A percentile compares a stretch with the other conserved stretches of the same genome.
Conservation (phyloP, 1,284 basidiomycete genomes). For the Phellopilus nigrolimitatus region DNA sequence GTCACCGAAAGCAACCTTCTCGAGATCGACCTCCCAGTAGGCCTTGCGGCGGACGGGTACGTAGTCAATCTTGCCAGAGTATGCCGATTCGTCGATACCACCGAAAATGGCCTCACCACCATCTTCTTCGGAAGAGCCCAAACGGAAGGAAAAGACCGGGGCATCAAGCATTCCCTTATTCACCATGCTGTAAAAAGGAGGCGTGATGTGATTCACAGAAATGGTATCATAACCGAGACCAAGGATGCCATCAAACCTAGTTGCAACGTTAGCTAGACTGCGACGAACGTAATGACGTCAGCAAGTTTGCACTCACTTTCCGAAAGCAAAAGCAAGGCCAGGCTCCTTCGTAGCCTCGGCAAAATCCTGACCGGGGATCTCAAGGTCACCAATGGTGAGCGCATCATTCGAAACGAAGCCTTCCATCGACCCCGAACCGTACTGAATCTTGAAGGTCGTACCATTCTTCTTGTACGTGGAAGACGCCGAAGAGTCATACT, state of each 20-base stretch:
- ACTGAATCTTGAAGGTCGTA: constrained; percentile 87
- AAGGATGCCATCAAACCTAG: constrained; percentile 91
- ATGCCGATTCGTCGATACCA: constrained; percentile 80
- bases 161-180: constrained; percentile 78
- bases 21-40: constrained; percentile 97
- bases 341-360: constrained; percentile 97
- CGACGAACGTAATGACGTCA: not conserved
- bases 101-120: constrained; percentile 94
- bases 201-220: constrained; percentile 88
- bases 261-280: not conserved
- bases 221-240: constrained; percentile 97
- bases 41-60: constrained; percentile 94
- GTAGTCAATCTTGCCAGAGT: constrained; percentile 81
- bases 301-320: constrained; percentile 81
- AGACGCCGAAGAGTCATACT: constrained; percentile 86
- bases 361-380: constrained; percentile 80
- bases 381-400: constrained; percentile 82
- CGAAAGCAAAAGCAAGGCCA: constrained; percentile 96
- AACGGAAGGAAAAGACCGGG: constrained; percentile 92
- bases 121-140: constrained; percentile 84
- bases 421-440: constrained; percentile 96
- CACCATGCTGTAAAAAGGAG: constrained; percentile 96
- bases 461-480: constrained; percentile 93
- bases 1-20: constrained; percentile 80
- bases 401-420: constrained; percentile 90